Base-by-base conservation (phyloP, 228 moss, liverwort and hornwort species). In the Sphagnum fallax region DNA sequence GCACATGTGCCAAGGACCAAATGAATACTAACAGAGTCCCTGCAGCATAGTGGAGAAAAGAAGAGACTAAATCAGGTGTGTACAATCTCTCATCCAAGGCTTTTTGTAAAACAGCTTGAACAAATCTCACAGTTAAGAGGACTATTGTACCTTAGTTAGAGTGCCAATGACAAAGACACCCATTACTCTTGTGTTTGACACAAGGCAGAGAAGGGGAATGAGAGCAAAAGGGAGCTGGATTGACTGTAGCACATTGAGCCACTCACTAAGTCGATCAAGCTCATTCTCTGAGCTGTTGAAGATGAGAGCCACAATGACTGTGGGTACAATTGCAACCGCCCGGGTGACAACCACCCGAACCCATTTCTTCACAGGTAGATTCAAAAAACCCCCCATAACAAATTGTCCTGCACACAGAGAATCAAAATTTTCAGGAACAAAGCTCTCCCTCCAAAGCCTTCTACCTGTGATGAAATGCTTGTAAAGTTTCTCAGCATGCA, bases 141-240 rank as follows among this genome's bases (percentile, higher is more conserved):
- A n/a, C 70, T 58, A 66, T 10, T 15, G 69, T 76, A 94, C 94
- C 91, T 91, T 89, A 49, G 82, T 89, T 16, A 81, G 8, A 49
- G 69, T 79, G 67, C 77, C 82, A 73, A 91, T 83, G 51, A 82
- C 82, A 79, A 94, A 91, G 67, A 58, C 67, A 13, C 87, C 91
- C 94, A 94, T 94, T 53, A 94, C 69, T 60, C 94, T 78, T 55
- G 75, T 52, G 66, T 82, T 94, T 52, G 94, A 91, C 10, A 94
- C 91, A 5, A 94, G 82, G 58, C 83, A 89, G 52, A 94, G 75
- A 50, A 94, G 82, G 14, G 94, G 94, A 53, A 94, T 83, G 49
- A 94, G 82, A 73, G 94, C 94, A 70, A 94, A 94, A 32, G 94
- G 94, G 63, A 94, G 84, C 79, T 94, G 94, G 71, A 94, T 80